These are phyloP conservation scores for Phytophthora tentaculata DNA, from an alignment of 352 stramenopile species.

Conservation along the genomic window DNA sequence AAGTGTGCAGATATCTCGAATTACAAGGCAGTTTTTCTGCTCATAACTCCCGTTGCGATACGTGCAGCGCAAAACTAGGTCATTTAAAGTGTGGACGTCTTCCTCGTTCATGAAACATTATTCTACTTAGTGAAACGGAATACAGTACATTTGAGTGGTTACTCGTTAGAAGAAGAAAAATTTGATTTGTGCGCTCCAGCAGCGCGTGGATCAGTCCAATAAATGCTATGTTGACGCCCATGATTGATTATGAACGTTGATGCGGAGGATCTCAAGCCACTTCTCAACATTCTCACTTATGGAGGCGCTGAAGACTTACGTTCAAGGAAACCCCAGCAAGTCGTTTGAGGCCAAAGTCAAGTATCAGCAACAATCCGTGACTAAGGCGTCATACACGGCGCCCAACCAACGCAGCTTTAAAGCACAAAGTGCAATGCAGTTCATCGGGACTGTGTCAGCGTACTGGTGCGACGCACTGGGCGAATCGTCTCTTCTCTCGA, in stretches of 20 bases:
- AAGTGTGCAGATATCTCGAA: no score
- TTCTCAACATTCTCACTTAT: slow-evolving; percentile 9
- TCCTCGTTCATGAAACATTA: no score
- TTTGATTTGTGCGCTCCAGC: neutral
- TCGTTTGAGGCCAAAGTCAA: slow-evolving; percentile 3
- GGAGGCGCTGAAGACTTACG: slow-evolving; percentile 6
- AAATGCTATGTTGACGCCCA: slow-evolving; percentile 15
- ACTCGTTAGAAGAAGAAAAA: no score
- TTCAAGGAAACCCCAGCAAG: neutral
- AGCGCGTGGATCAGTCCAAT: slow-evolving; percentile 22
- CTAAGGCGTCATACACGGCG: neutral
- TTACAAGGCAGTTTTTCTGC: no score
- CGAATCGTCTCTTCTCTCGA: slow-evolving; percentile 7
- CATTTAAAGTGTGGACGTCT: no score
- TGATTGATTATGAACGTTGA: slow-evolving; percentile 16
- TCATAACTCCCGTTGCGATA: no score
- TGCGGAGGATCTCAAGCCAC: no score
- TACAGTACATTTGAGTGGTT: no score
- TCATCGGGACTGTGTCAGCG: slow-evolving; percentile 1
- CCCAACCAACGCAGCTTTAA: neutral
- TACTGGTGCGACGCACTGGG: slow-evolving; percentile 16
- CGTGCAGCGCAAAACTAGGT: no score
- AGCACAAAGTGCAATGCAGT: neutral
- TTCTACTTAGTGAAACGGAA: no score
- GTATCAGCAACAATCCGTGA: neutral